Evolutionary conservation across 352 stramenopile species (phyloP), one percentile per base, ranked within the genome.

Genomic region (Phytophthora ramorum): DNA sequence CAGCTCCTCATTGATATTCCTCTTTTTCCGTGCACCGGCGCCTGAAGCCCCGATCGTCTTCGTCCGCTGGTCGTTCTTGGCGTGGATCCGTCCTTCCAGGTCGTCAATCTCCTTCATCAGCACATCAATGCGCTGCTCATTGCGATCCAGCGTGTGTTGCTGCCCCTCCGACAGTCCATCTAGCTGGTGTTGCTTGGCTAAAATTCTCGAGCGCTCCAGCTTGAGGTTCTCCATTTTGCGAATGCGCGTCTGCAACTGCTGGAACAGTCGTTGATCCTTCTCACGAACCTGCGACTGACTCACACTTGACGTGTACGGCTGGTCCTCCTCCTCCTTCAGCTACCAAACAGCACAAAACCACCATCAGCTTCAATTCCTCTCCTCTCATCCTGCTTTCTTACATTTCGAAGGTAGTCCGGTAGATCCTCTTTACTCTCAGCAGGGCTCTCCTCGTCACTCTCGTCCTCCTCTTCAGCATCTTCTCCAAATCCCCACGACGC

Each of bases 401-500:
- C 79, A 67, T 89, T 81, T 30, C 80, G 76, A 26, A 96, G 63
- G 55, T 96, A 96, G 40, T 91, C 85, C 1, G 88, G 88, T 57
- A 95, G 66, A 10, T 78, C 66, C 3, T 73, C 58, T 41, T 73
- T 70, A 14, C 28, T 44, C 14, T 75, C 49, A 9, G 55, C 54
- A 19, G 3, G 7, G 13, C 7, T 60, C 13, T 1, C 65, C 37
- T 87, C 76, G 0, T 75, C 71, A 30, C 54, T 58, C 0, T 76
- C 79, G 9, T 79, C 69, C 2, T 87, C 73, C 9, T 87, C 79
- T 32, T 91, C 73, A 37, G 90, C 90, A 75, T 97, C 90, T 66
- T 97, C 82, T 38, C 85, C 41, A 63, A 97, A 95, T 1, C 90
- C 89, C 90, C 90, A 97, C 20, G 77, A 84, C n/a, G 79, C 75